Evolutionary conservation across 306 rosid genomes (phyloP).

Genomic region (Fragaria iinumae): DNA sequence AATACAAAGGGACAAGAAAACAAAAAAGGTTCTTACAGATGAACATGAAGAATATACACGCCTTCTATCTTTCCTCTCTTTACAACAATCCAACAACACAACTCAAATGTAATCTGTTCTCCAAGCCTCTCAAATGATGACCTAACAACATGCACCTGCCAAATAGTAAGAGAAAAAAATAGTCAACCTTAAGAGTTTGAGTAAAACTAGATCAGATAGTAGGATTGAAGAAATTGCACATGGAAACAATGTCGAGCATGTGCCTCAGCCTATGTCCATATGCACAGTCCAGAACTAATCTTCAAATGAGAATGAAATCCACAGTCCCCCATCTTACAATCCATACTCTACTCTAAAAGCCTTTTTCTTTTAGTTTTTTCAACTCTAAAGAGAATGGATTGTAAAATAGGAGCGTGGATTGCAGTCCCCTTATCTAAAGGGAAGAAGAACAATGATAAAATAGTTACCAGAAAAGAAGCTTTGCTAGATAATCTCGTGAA

Average conservation of each 20-base stretch:
- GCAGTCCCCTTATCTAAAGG: neutral
- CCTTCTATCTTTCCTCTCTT: conserved; percentile 37
- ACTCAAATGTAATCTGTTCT: conserved; percentile 85
- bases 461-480: conserved; percentile 93
- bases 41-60: conserved; percentile 57
- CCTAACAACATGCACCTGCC: conserved; percentile 98
- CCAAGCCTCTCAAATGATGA: conserved; percentile 96
- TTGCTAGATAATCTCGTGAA: conserved; percentile 93
- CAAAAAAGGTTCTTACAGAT: neutral
- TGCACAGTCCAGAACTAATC: neutral
- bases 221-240: conserved; percentile 1
- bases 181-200: neutral
- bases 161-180: conserved; percentile 4
- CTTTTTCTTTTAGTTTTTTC: neutral
- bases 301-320: neutral
- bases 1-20: neutral
- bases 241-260: conserved; percentile 4
- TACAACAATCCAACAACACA: conserved; percentile 88
- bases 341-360: neutral
- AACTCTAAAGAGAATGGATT: neutral
- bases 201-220: neutral
- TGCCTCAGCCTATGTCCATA: neutral
- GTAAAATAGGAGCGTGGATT: neutral
- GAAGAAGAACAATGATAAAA: conserved; percentile 20
- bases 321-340: neutral